Evolutionary conservation across 2,329 filamentous ascomycete genomes (phyloP).

Genomic region (Pseudopithomyces chartarum): DNA sequence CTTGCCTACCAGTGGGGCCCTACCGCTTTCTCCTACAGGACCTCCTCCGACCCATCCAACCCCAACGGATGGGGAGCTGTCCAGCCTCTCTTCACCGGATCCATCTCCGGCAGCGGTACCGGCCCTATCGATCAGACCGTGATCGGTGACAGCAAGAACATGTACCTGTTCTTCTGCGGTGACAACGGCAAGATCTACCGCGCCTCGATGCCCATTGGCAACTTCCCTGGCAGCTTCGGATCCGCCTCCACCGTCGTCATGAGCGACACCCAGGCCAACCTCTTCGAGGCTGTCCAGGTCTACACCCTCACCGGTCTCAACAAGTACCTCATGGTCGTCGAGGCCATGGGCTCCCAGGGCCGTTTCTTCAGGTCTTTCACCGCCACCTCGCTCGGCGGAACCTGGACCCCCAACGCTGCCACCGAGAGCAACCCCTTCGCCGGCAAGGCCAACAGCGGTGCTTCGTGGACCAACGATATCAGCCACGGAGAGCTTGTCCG

Average conservation of each 20-base stretch:
- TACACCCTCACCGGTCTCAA: slow-evolving; percentile 62
- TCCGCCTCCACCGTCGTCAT: slow-evolving; percentile 55
- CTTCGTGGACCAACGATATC: slow-evolving; percentile 70
- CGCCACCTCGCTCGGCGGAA: slow-evolving; percentile 59
- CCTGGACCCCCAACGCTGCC: slow-evolving; percentile 63
- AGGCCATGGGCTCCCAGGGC: slow-evolving; percentile 61
- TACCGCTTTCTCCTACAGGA: slow-evolving; percentile 64
- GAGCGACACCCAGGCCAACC: slow-evolving; percentile 59
- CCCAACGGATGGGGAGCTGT: slow-evolving; percentile 61
- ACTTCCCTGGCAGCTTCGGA: slow-evolving; percentile 67
- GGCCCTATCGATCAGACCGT: slow-evolving; percentile 67
- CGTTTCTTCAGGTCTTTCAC: slow-evolving; percentile 72
- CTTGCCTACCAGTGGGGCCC: slow-evolving; percentile 69
- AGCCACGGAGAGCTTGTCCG: slow-evolving; percentile 68
- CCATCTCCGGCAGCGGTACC: slow-evolving; percentile 56
- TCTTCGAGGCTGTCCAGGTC: slow-evolving; percentile 71
- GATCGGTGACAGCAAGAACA: slow-evolving; percentile 64
- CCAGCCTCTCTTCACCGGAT: slow-evolving; percentile 62
- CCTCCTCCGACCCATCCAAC: slow-evolving; percentile 62
- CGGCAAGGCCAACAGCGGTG: slow-evolving; percentile 69
- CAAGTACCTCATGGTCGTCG: slow-evolving; percentile 71
- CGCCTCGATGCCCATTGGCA: slow-evolving; percentile 64
- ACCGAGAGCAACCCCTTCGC: slow-evolving; percentile 66
- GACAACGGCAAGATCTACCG: slow-evolving; percentile 72
- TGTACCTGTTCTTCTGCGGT: slow-evolving; percentile 71